A percentile compares a stretch with the other conserved stretches of the same genome.
Evolutionary conservation across 306 rosid species (phyloP).

Genomic region (Vachellia collinsii): DNA sequence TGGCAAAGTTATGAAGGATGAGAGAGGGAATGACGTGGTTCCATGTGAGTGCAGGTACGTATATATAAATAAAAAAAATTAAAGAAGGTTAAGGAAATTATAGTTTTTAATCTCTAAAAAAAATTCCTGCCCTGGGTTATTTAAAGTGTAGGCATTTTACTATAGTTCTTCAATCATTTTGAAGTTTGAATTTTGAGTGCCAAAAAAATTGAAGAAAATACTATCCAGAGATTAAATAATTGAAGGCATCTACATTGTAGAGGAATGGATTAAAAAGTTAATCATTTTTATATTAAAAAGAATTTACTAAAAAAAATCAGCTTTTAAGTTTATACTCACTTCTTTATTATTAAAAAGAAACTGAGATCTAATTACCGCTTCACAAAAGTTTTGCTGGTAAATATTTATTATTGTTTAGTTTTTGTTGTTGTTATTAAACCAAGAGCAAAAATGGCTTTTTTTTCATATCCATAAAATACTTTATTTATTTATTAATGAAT

Average conservation of each 20-base stretch:
- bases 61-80: background rate
- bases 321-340: background rate
- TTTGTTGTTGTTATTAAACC: too few species aligned
- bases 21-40: constrained; percentile 72
- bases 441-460: too few species aligned
- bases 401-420: too few species aligned
- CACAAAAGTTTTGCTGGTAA: too few species aligned
- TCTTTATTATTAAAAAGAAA: background rate
- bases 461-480: too few species aligned
- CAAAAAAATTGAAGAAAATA: background rate
- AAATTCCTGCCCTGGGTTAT: background rate
- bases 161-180: background rate
- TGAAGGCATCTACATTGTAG: background rate
- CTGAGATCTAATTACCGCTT: background rate
- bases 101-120: background rate
- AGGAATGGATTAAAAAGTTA: background rate
- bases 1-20: constrained; percentile 91
- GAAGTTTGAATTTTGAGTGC: background rate
- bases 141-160: background rate
- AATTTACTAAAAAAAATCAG: background rate
- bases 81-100: background rate
- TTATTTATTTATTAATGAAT: too few species aligned
- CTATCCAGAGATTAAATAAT: background rate
- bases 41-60: constrained; percentile 93
- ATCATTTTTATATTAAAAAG: background rate